Conservation (phyloP, 306 rosid species). For the Cicer chorassanicum region DNA sequence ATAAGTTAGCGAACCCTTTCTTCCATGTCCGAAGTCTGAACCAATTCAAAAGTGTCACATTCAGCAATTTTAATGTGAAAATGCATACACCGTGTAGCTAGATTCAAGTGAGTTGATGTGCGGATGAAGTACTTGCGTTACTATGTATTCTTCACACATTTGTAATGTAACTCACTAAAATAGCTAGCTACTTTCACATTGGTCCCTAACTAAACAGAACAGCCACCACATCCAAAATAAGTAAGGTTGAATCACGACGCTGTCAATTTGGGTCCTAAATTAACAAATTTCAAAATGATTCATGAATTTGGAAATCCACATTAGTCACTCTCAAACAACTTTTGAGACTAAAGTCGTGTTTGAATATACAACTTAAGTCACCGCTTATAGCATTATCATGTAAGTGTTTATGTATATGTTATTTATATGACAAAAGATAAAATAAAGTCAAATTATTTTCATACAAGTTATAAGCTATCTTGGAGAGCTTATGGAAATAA, state of each 20-base stretch:
- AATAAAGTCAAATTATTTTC: too few species aligned
- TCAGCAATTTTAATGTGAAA: conserved; percentile 10
- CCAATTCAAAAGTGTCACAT: conserved; percentile 21
- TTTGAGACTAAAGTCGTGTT: too few species aligned
- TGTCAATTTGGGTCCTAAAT: background rate
- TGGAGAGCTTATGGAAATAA: too few species aligned
- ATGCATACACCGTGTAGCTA: background rate
- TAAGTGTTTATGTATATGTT: too few species aligned
- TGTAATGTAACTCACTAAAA: background rate
- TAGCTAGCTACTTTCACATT: background rate
- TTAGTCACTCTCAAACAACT: background rate
- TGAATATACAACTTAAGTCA: too few species aligned
- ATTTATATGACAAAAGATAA: too few species aligned
- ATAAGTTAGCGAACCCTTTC: conserved; percentile 37
- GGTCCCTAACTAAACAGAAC: background rate
- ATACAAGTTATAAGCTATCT: too few species aligned
- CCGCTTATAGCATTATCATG: too few species aligned
- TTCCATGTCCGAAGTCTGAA: conserved; percentile 24
- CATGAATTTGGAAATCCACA: background rate
- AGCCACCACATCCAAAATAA: background rate
- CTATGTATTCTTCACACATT: background rate
- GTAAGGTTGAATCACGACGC: background rate
- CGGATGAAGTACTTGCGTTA: background rate
- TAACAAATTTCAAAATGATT: background rate
- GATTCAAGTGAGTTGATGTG: background rate